Base-by-base conservation (phyloP, 176 grass and related monocot genomes). In the Microstegium vimineum region DNA sequence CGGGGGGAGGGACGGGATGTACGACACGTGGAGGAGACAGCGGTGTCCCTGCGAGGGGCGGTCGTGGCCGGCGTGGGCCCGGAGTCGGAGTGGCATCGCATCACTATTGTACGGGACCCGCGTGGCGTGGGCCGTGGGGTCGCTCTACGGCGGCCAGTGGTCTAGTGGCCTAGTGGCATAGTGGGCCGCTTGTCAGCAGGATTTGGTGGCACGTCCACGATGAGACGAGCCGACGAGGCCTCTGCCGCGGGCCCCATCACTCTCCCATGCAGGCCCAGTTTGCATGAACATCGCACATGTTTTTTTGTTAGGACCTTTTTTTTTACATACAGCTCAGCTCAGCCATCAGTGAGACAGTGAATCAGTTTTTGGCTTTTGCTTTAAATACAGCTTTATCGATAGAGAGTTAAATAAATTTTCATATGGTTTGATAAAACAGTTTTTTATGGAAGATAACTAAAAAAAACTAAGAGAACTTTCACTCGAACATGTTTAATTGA, bases 221-320 rank as follows among this genome's bases (percentile, higher is more conserved):
- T 66, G 28, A n/a, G n/a, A n/a, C n/a, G n/a, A n/a, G n/a, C n/a
- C 67, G 80, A 83, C 67, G 74, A 66, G 26, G 86, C 73, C 3
- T 46, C 22, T 82, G 25, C 5, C 51, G 16, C 6, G 76, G 40
- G 57, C 33, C 20, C 51, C 49, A n/a, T 13, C n/a, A n/a, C n/a
- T n/a, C n/a, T n/a, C n/a, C 45, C 71, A 51, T 49, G 25, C 6
- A 51, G 14, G 71, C 69, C 69, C 38, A 27, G n/a, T 71, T 46
- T 46, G 14, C 14, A 4, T 46, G 43, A 13, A 46, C 43, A 46
- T 46, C 1, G 38, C 38, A 41, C 38, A 41, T 41, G 38, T 0
- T 41, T 41, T 41, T 41, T 41, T n/a, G n/a, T n/a, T n/a, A n/a
- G n/a, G 36, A 37, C 1, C 6, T n/a, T n/a, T n/a, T n/a, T n/a